phyloP scores from a whole-genome alignment of 1,139 yeast genomes.

The Candida sanyaensis region DNA sequence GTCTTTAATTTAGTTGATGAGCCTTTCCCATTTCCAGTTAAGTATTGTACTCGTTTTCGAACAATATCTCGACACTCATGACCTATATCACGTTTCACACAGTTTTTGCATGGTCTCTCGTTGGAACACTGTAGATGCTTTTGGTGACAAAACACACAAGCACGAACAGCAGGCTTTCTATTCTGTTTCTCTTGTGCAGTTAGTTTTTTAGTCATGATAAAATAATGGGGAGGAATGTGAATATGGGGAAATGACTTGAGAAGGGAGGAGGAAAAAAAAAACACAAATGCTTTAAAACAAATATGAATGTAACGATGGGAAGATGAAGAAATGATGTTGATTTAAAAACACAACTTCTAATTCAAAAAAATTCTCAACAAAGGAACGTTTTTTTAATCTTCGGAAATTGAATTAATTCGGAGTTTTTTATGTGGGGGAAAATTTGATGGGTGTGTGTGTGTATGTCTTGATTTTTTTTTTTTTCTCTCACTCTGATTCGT shows the following conservation, averaged over 20 bases:
- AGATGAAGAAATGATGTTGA: background rate
- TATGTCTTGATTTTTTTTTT: background rate
- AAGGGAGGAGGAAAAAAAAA: background rate
- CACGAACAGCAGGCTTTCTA: conserved; percentile 65
- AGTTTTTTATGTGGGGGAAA: conserved; percentile 1
- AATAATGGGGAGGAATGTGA: background rate
- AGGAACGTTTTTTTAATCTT: background rate
- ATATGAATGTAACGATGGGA: background rate
- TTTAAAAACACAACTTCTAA: no score
- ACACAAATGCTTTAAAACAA: background rate
- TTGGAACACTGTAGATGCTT: conserved; percentile 69
- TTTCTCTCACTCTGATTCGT: background rate
- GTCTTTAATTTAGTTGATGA: background rate
- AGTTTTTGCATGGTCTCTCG: conserved; percentile 68
- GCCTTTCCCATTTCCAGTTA: conserved; percentile 16
- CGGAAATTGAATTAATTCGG: conserved; percentile 2
- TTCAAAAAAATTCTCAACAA: background rate
- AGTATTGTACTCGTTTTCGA: conserved; percentile 54
- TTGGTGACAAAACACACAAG: conserved; percentile 69
- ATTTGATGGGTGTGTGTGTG: background rate
- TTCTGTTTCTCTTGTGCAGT: conserved; percentile 51
- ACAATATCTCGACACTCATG: conserved; percentile 59
- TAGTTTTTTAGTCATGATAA: conserved; percentile 59
- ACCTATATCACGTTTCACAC: conserved; percentile 60
- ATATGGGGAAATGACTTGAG: background rate